Conservation (phyloP, 257 asterid genomes). For the Gentiana dahurica region DNA sequence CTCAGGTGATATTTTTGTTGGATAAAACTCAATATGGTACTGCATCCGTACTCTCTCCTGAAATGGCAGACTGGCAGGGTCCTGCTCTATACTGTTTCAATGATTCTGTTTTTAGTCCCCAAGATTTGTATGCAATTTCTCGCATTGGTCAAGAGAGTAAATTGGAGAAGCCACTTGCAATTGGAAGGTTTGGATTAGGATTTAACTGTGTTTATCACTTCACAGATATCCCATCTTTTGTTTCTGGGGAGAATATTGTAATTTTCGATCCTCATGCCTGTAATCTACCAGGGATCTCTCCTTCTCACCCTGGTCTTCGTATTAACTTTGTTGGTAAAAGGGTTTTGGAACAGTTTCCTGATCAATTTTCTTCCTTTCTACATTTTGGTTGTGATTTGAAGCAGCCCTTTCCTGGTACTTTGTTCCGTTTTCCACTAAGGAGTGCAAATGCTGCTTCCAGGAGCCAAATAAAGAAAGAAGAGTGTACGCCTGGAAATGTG, state of each 20-base stretch:
- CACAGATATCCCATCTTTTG: slow-evolving; percentile 88
- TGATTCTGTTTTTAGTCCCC: slow-evolving; percentile 89
- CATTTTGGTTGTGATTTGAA: slow-evolving; percentile 92
- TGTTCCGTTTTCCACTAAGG: slow-evolving; percentile 91
- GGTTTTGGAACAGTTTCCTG: slow-evolving; percentile 88
- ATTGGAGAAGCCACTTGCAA: slow-evolving; percentile 92
- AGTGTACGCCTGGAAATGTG: slow-evolving; percentile 72
- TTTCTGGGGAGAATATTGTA: slow-evolving; percentile 92
- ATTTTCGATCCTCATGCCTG: slow-evolving; percentile 98
- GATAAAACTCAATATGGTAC: slow-evolving; percentile 91
- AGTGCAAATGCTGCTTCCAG: slow-evolving; percentile 63
- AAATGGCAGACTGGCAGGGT: slow-evolving; percentile 99
- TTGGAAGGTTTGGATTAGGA: slow-evolving; percentile 98
- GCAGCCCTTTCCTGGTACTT: slow-evolving; percentile 79
- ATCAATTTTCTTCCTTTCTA: slow-evolving; percentile 90
- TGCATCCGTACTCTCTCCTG: slow-evolving; percentile 92
- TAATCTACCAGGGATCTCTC: slow-evolving; percentile 91
- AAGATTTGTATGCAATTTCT: slow-evolving; percentile 92
- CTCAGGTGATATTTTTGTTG: slow-evolving; percentile 70
- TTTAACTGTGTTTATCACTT: slow-evolving; percentile 92
- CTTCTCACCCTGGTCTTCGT: slow-evolving; percentile 92
- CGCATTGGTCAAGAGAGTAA: slow-evolving; percentile 98
- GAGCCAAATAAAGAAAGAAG: slow-evolving; percentile 90
- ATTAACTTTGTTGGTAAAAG: slow-evolving; percentile 71
- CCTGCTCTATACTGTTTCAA: slow-evolving; percentile 96